Base-by-base conservation (phyloP, 2,329 filamentous ascomycete genomes). In the Neopestalotiopsis rosae region DNA sequence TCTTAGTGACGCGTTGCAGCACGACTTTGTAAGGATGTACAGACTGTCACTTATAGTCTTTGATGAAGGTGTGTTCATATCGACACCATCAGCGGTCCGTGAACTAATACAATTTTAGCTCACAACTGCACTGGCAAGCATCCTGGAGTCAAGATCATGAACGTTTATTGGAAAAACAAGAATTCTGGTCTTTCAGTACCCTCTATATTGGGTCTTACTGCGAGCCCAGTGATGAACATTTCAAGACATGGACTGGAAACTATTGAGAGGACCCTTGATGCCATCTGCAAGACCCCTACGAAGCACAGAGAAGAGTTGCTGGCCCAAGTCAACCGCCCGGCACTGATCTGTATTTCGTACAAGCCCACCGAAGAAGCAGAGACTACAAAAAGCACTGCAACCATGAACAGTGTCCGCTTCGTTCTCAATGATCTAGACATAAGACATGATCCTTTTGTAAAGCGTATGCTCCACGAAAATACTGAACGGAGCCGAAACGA, bases 161-260 rank as follows among this genome's bases (percentile, higher is more conserved):
- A 89, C 38, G 91, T 92, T 72, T 97, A 97, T 74, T 87, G 89
- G 70, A 81, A 83, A 34, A 79, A 77, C 20, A 84, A 84, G 65
- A 71, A 67, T 0, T 71, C 68, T 1, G 84, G 83, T 0, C 69
- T 77, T 0, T 63, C 74, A 0, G 78, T 89, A 1, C 94, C 94
- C 0, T 83, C 85, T 24, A 91, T 97, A 34, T 82, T 97, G 5
- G 94, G 94, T 0, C 83, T 97, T 30, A 95, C 92, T 6, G 94
- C 94, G 0, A 97, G 92, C 70, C 94, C 94, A 0, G 87, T 93
- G 3, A 89, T 91, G 72, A 88, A 84, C 67, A 88, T 87, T 1
- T 86, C 86, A 17, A 77, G 85, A 1, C 79, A 82, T 1, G 86
- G 86, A 45, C 82, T 95, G 14, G 81, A 87, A 78, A 76, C 79